A percentile compares a stretch with the other conserved stretches of the same genome.
These are phyloP conservation scores for Boehmeria nivea DNA, from an alignment of 306 rosid species.

Conservation along the genomic window DNA sequence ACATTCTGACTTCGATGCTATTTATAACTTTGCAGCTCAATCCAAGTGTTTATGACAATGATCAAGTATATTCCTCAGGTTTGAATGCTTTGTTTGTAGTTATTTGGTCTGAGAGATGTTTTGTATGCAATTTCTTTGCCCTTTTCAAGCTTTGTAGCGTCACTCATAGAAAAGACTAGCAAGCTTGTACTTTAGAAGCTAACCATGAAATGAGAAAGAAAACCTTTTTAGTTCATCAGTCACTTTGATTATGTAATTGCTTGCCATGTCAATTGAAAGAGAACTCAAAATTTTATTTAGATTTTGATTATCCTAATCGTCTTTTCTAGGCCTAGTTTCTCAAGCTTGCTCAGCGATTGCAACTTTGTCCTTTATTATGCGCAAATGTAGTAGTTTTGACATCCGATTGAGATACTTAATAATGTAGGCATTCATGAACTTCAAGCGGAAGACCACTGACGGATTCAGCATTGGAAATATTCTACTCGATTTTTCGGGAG, in stretches of 20 bases:
- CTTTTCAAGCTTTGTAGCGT: too few relatives aligned
- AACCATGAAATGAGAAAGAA: too few relatives aligned
- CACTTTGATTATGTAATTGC: neutral
- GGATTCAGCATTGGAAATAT: conserved; percentile 86
- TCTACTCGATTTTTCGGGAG: conserved; percentile 73
- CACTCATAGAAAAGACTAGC: too few relatives aligned
- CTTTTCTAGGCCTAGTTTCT: too few relatives aligned
- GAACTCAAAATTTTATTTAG: neutral
- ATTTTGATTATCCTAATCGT: too few relatives aligned
- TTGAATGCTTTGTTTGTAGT: too few relatives aligned
- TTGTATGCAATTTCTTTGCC: too few relatives aligned
- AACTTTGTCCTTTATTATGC: too few relatives aligned
- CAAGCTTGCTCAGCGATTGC: too few relatives aligned
- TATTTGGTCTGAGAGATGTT: neutral
- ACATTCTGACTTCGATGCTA: conserved; percentile 25
- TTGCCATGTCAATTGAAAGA: neutral
- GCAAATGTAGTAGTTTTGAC: too few relatives aligned
- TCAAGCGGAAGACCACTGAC: conserved; percentile 63
- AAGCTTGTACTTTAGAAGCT: too few relatives aligned
- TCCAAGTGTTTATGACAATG: conserved; percentile 74
- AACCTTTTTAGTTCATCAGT: neutral
- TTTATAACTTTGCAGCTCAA: conserved; percentile 51
- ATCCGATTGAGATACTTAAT: too few relatives aligned
- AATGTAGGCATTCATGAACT: conserved; percentile 74
- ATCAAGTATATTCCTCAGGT: conserved; percentile 97